These are phyloP conservation scores for Corynespora cassiicola DNA, from an alignment of 2,329 filamentous ascomycete genomes.

Conservation along the genomic window DNA sequence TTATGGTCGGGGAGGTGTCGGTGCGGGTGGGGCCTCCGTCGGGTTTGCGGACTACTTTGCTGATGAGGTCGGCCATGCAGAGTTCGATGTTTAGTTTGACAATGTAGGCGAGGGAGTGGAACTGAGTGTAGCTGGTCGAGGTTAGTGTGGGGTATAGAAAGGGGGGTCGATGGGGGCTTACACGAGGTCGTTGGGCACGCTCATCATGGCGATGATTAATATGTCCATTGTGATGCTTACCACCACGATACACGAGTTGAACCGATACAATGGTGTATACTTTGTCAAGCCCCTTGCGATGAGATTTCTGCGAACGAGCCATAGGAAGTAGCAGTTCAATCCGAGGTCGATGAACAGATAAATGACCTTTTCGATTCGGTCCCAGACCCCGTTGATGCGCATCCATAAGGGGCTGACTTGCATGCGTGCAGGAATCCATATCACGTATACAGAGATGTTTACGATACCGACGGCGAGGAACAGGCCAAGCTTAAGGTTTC, in stretches of 20 bases:
- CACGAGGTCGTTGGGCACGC: conserved; percentile 28
- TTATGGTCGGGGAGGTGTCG: not conserved
- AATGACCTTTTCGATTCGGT: conserved; percentile 56
- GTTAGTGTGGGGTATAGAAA: not conserved
- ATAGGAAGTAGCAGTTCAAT: conserved; percentile 59
- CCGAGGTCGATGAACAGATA: conserved; percentile 54
- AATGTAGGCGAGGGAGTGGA: conserved; percentile 43
- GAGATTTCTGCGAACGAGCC: conserved; percentile 35
- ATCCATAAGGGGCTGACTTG: conserved; percentile 49
- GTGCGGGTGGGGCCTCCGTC: conserved; percentile 7
- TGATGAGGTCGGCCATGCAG: conserved; percentile 43
- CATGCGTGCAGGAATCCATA: conserved; percentile 58
- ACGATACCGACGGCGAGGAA: conserved; percentile 50
- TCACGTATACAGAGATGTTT: conserved; percentile 57
- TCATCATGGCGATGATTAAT: conserved; percentile 37
- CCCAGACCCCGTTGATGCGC: conserved; percentile 56
- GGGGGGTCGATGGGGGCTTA: conserved; percentile 15
- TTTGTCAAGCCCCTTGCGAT: conserved; percentile 41
- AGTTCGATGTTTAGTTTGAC: conserved; percentile 48
- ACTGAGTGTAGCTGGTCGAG: conserved; percentile 31
- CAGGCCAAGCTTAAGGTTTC: conserved; percentile 50
- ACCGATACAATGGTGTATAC: conserved; percentile 38
- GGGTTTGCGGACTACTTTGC: conserved; percentile 27
- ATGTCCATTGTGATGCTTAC: conserved; percentile 44
- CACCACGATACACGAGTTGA: conserved; percentile 40